A percentile compares a stretch with the other conserved stretches of the same genome.
Conservation (phyloP, 129 eudicot species). For the Escallonia herrerae region DNA sequence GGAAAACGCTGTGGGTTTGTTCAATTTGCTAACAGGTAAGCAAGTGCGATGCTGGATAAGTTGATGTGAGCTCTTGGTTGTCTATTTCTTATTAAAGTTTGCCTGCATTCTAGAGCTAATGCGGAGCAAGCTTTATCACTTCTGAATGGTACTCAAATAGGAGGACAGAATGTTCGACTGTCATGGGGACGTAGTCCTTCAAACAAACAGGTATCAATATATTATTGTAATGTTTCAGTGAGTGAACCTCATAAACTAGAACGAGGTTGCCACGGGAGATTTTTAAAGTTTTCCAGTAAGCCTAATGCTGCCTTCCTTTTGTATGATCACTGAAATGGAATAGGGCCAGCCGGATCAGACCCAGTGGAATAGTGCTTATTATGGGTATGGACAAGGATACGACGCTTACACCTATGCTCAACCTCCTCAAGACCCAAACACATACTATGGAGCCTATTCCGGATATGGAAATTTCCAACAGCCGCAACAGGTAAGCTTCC, state of each 20-base stretch:
- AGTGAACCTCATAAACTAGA: too few relatives aligned
- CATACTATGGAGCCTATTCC: constrained; percentile 75
- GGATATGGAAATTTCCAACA: constrained; percentile 84
- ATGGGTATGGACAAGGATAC: constrained; percentile 85
- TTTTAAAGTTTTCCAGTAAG: too few relatives aligned
- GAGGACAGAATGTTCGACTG: constrained; percentile 72
- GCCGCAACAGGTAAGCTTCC: constrained; percentile 65
- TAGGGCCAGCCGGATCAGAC: constrained; percentile 57
- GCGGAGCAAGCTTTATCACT: constrained; percentile 80
- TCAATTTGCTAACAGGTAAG: constrained; percentile 83
- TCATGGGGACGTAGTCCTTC: constrained; percentile 98
- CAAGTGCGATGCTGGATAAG: not conserved
- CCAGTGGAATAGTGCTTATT: constrained; percentile 61
- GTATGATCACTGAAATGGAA: not conserved
- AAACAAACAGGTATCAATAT: constrained; percentile 63
- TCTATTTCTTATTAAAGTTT: not conserved
- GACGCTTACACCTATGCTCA: constrained; percentile 84
- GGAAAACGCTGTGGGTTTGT: constrained; percentile 98
- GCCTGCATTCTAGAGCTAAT: constrained; percentile 32
- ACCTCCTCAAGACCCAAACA: constrained; percentile 84
- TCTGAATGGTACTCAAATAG: constrained; percentile 71
- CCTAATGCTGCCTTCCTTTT: too few relatives aligned
- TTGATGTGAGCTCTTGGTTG: not conserved
- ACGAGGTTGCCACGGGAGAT: too few relatives aligned
- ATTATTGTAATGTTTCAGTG: too few relatives aligned